phyloP scores from a whole-genome alignment of 805 yeast species.

The Sugiyamaella boreocaroliniensis region DNA sequence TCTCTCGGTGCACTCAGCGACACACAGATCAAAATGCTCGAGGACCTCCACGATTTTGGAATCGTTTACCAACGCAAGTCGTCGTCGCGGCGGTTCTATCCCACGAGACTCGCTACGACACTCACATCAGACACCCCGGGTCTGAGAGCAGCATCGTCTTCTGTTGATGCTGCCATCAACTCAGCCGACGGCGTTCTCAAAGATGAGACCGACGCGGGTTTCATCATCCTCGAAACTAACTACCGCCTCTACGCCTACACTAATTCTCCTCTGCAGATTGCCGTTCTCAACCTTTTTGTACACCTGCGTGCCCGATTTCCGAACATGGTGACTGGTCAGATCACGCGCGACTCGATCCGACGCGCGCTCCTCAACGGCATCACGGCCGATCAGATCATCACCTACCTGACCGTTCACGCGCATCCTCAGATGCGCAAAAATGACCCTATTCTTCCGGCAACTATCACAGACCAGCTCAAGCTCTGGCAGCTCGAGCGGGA shows the following conservation, averaged over 20 bases:
- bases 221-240: constrained; percentile 86
- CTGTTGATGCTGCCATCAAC: constrained; percentile 58
- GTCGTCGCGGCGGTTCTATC: constrained; percentile 64
- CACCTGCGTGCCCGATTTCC: constrained; percentile 78
- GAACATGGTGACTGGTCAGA: constrained; percentile 88
- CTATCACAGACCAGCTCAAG: constrained; percentile 92
- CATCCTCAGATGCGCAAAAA: constrained; percentile 78
- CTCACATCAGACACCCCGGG: constrained; percentile 77
- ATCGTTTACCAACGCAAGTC: constrained; percentile 65
- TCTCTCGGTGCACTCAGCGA: constrained; percentile 61
- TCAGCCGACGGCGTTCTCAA: not conserved
- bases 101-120: constrained; percentile 85
- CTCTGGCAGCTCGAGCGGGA: constrained; percentile 96
- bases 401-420: constrained; percentile 84
- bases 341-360: constrained; percentile 87
- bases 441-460: constrained; percentile 76
- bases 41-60: constrained; percentile 87
- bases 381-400: constrained; percentile 88
- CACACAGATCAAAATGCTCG: constrained; percentile 80
- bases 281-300: constrained; percentile 81
- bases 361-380: constrained; percentile 81
- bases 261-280: constrained; percentile 89
- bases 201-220: constrained; percentile 21
- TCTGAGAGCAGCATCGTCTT: constrained; percentile 65
- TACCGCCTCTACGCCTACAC: constrained; percentile 91